A percentile compares a stretch with the other conserved stretches of the same genome.
Evolutionary conservation across 2,329 filamentous ascomycete species (phyloP).

Genomic region (Verticillium nonalfalfae): DNA sequence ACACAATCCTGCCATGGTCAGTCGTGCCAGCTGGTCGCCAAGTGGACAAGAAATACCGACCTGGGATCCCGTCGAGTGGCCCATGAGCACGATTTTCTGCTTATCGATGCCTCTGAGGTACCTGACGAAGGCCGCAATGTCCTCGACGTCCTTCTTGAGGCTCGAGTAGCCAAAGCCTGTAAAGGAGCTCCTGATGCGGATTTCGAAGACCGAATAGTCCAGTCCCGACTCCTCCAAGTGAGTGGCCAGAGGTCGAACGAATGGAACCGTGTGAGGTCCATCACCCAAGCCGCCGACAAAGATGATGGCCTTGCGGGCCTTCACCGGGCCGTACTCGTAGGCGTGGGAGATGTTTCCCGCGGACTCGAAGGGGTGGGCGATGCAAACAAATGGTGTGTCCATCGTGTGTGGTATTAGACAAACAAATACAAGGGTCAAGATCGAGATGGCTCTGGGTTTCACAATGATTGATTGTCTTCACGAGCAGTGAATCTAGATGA

Average conservation of each 20-base stretch:
- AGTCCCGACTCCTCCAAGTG: conserved; percentile 31
- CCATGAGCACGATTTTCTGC: conserved; percentile 47
- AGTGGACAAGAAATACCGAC: conserved; percentile 19
- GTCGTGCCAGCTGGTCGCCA: neutral
- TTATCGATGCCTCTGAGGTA: conserved; percentile 46
- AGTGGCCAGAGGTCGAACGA: conserved; percentile 40
- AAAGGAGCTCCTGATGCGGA: conserved; percentile 49
- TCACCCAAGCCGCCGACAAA: conserved; percentile 68
- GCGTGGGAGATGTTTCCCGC: conserved; percentile 32
- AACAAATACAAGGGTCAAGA: too few relatives aligned
- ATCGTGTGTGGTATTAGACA: neutral
- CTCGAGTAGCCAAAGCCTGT: conserved; percentile 43
- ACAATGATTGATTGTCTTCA: too few relatives aligned
- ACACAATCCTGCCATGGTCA: conserved; percentile 42
- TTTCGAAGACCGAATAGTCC: conserved; percentile 49
- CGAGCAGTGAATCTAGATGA: too few relatives aligned
- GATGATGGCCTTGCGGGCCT: conserved; percentile 52
- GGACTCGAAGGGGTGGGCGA: conserved; percentile 39
- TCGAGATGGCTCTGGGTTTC: too few relatives aligned
- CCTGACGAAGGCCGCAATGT: conserved; percentile 45
- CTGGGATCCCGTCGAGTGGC: conserved; percentile 54
- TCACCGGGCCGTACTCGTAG: conserved; percentile 36
- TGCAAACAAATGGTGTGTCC: conserved; percentile 7
- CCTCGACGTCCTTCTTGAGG: conserved; percentile 45
- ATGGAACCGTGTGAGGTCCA: conserved; percentile 59